Percentiles rank a stretch among this genome's conserved stretches.
Conservation (phyloP, 805 yeast genomes). For the Pichia nakasei region DNA sequence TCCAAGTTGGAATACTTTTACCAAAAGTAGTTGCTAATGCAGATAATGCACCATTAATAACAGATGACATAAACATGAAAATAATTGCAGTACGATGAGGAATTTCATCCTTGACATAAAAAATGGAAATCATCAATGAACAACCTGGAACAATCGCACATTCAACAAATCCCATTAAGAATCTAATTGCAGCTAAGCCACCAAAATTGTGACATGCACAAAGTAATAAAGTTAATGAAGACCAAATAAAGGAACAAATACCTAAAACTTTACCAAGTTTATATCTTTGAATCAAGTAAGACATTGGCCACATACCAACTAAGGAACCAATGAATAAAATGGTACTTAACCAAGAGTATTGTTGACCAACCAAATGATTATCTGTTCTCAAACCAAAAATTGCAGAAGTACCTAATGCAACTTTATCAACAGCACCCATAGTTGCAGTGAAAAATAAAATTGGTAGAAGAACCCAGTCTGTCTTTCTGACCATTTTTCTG, state of each 20-base stretch:
- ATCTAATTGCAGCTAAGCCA: slow-evolving; percentile 35
- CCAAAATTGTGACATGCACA: slow-evolving; percentile 14
- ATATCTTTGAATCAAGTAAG: slow-evolving; percentile 27
- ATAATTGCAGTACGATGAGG: slow-evolving; percentile 6
- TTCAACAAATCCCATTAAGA: slow-evolving; percentile 37
- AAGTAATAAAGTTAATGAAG: slow-evolving; percentile 1
- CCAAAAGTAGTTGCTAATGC: slow-evolving; percentile 9
- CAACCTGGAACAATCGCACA: slow-evolving; percentile 15
- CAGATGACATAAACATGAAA: slow-evolving; percentile 10
- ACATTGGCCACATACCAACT: slow-evolving; percentile 43
- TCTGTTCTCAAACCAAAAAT: slow-evolving; percentile 17
- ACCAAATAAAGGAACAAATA: slow-evolving; percentile 2
- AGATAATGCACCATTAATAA: slow-evolving; percentile 26
- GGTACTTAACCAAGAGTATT: slow-evolving; percentile 24
- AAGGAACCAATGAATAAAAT: slow-evolving; percentile 32
- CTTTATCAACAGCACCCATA: slow-evolving; percentile 6
- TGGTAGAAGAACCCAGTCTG: slow-evolving; percentile 30
- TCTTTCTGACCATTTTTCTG: slow-evolving; percentile 26
- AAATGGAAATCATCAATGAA: slow-evolving; percentile 8
- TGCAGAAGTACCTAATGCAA: slow-evolving; percentile 11
- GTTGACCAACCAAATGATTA: slow-evolving; percentile 22
- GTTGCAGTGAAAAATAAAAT: slow-evolving; percentile 10
- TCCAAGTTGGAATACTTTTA: slow-evolving; percentile 13
- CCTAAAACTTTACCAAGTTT: slow-evolving; percentile 3
- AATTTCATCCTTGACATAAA: slow-evolving; percentile 18